These are phyloP conservation scores for Microbotryomycetes sp. DNA, from an alignment of 1,284 basidiomycete genomes.

Conservation along the genomic window DNA sequence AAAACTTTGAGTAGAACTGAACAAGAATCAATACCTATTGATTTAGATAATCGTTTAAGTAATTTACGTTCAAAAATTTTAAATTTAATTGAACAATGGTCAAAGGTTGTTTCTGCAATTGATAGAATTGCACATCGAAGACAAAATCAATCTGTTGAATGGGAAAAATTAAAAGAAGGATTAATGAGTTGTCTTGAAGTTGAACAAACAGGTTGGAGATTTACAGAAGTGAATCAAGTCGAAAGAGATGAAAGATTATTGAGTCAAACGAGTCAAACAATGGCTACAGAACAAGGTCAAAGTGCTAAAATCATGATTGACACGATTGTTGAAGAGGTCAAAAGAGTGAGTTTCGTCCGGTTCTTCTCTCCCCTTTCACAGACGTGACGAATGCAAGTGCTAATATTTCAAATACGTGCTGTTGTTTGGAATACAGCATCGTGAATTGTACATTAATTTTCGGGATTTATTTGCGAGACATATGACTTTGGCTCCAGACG, in stretches of 20 bases:
- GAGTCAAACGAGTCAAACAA: neutral
- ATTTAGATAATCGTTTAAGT: constrained; percentile 80
- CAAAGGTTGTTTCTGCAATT: constrained; percentile 72
- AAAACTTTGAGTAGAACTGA: constrained; percentile 74
- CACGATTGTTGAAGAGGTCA: constrained; percentile 54
- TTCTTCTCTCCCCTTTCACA: neutral
- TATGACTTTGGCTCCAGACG: constrained; percentile 71
- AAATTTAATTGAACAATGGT: constrained; percentile 79
- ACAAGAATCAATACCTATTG: constrained; percentile 84
- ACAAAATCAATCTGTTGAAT: constrained; percentile 26
- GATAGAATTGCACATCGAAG: constrained; percentile 79
- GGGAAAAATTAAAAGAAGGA: constrained; percentile 7
- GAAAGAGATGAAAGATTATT: constrained; percentile 15
- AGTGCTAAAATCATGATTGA: constrained; percentile 26
- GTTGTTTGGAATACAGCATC: constrained; percentile 63
- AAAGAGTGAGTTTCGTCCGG: constrained; percentile 56
- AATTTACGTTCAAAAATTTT: constrained; percentile 59
- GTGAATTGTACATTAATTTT: constrained; percentile 78
- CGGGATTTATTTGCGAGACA: constrained; percentile 76
- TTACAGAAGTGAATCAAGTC: constrained; percentile 8
- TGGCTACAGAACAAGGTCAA: constrained; percentile 3
- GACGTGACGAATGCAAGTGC: constrained; percentile 34
- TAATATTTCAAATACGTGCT: neutral
- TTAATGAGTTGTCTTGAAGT: constrained; percentile 12
- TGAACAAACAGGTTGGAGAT: constrained; percentile 14